A percentile compares a stretch with the other conserved stretches of the same genome.
phyloP scores from a whole-genome alignment of 2,329 filamentous ascomycete species.

The Colletotrichum chlorophyti region DNA sequence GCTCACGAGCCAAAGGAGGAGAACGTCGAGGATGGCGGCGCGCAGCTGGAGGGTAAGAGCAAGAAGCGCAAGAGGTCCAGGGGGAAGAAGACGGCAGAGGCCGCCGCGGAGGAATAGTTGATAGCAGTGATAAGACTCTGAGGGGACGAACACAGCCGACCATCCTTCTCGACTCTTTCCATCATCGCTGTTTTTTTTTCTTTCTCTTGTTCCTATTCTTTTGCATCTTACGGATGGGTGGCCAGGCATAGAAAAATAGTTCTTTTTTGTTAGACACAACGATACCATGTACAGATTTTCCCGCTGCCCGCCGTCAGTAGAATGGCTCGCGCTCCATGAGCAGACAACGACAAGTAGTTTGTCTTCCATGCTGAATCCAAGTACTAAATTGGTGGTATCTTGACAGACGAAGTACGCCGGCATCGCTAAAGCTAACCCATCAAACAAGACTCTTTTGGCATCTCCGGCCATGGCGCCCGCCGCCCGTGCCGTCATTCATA shows the following conservation, averaged over 20 bases:
- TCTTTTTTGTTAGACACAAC: slow-evolving; percentile 21
- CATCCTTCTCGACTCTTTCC: no score
- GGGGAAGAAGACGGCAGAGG: slow-evolving; percentile 46
- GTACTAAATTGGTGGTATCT: no score
- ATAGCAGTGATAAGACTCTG: not conserved
- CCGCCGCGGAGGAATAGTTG: slow-evolving; percentile 2
- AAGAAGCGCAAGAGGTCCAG: slow-evolving; percentile 62
- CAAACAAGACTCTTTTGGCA: no score
- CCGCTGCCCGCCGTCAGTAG: not conserved
- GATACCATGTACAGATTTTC: slow-evolving; percentile 21
- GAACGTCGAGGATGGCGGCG: slow-evolving; percentile 37
- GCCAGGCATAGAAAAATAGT: slow-evolving; percentile 15
- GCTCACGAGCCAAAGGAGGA: slow-evolving; percentile 31
- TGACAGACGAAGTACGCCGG: no score
- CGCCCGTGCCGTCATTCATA: no score
- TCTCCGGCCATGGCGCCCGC: no score
- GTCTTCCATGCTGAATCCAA: no score
- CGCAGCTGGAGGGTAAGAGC: slow-evolving; percentile 39
- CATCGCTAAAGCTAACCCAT: no score
- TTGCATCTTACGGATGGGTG: not conserved
- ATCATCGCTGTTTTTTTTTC: not conserved
- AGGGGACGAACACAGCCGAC: no score
- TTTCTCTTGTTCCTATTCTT: not conserved
- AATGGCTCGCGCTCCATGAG: no score
- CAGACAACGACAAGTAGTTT: no score